These are phyloP conservation scores for Grammothele lineata DNA, from an alignment of 768 basidiomycete genomes.

Conservation along the genomic window DNA sequence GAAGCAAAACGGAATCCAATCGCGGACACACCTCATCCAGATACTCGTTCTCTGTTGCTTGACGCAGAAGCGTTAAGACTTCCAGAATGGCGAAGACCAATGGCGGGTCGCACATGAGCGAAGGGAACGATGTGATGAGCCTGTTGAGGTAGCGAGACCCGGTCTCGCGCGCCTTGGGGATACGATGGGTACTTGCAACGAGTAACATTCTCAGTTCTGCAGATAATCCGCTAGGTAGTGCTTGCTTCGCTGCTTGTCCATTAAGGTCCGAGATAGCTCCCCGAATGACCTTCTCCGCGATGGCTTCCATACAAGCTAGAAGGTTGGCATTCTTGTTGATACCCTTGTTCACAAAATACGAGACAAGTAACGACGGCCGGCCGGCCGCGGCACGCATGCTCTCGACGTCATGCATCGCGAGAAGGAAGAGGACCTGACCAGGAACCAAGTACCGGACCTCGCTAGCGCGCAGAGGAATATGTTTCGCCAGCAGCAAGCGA, in stretches of 20 bases:
- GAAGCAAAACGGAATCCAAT: not conserved
- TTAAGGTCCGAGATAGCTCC: constrained; percentile 71
- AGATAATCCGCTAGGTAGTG: constrained; percentile 63
- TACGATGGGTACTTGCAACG: constrained; percentile 75
- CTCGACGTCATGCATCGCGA: constrained; percentile 86
- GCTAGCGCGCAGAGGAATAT: constrained; percentile 58
- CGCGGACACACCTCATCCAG: constrained; percentile 67
- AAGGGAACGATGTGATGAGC: constrained; percentile 88
- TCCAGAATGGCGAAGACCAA: constrained; percentile 90
- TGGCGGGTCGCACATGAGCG: constrained; percentile 86
- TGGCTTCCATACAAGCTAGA: constrained; percentile 74
- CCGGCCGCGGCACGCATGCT: constrained; percentile 78
- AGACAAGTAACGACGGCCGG: constrained; percentile 73
- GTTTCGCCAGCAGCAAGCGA: constrained; percentile 55
- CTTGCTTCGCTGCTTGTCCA: constrained; percentile 72
- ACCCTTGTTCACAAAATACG: constrained; percentile 85
- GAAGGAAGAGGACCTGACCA: constrained; percentile 81
- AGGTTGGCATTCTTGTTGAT: constrained; percentile 70
- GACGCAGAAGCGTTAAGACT: constrained; percentile 81
- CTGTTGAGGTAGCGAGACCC: constrained; percentile 81
- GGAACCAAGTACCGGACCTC: constrained; percentile 74
- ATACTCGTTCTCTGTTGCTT: constrained; percentile 87
- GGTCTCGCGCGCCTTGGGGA: constrained; percentile 75
- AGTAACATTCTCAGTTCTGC: constrained; percentile 74
- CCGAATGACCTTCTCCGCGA: constrained; percentile 84